Percentiles rank a stretch among this genome's conserved stretches.
phyloP scores from a whole-genome alignment of 2,329 filamentous ascomycete genomes.

The Pseudogymnoascus sp. region DNA sequence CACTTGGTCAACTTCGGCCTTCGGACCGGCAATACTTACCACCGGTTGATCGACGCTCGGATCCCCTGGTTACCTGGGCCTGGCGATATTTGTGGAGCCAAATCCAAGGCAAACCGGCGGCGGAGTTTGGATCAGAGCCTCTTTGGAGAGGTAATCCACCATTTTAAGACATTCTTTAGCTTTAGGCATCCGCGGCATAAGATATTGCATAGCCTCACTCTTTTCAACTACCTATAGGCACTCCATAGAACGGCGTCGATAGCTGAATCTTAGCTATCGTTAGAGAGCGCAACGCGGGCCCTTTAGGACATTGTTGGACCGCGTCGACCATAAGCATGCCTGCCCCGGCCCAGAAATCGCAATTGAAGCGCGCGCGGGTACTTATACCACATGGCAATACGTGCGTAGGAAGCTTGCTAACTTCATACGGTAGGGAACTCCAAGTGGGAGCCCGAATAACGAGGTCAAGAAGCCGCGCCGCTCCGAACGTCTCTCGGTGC shows the following conservation, averaged over 20 bases:
- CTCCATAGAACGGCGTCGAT: neutral
- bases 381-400: slow-evolving; percentile 29
- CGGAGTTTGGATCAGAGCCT: neutral
- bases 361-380: slow-evolving; percentile 76
- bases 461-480: slow-evolving; percentile 71
- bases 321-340: slow-evolving; percentile 24
- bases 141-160: slow-evolving; percentile 2
- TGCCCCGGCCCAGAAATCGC: slow-evolving; percentile 64
- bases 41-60: neutral
- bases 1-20: neutral
- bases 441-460: slow-evolving; percentile 22
- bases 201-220: slow-evolving; percentile 1
- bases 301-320: neutral
- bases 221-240: slow-evolving; percentile 1
- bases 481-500: slow-evolving; percentile 60
- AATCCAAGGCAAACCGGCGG: neutral
- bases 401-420: slow-evolving; percentile 17
- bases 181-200: slow-evolving; percentile 1
- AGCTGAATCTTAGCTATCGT: slow-evolving; percentile 3
- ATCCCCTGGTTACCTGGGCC: slow-evolving; percentile 3
- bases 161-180: neutral
- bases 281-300: neutral
- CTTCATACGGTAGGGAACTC: slow-evolving; percentile 16
- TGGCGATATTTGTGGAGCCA: slow-evolving; percentile 3
- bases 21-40: neutral